phyloP scores from a whole-genome alignment of 2,329 filamentous ascomycete genomes.

The Stagonosporopsis tanaceti region DNA sequence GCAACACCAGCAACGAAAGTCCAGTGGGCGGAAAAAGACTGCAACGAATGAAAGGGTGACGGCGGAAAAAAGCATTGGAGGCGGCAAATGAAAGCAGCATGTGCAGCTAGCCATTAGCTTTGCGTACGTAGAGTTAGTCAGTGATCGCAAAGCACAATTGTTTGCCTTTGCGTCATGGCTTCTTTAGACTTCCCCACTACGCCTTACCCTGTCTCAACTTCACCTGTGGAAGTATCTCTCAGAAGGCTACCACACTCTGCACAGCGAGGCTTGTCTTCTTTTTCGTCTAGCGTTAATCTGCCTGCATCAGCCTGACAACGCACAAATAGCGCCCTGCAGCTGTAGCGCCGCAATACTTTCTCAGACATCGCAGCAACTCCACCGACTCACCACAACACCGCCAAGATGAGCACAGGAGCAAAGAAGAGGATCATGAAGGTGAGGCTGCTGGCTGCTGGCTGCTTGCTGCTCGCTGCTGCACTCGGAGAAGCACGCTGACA shows the following conservation, averaged over 20 bases:
- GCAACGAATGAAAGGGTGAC: neutral
- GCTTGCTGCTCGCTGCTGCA: conserved; percentile 13
- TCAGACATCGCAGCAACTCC: conserved; percentile 12
- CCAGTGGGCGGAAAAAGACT: neutral
- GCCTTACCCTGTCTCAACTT: conserved; percentile 6
- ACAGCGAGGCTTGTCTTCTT: conserved; percentile 2
- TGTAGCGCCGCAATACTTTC: conserved; percentile 18
- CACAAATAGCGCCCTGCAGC: conserved; percentile 15
- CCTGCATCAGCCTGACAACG: conserved; percentile 9
- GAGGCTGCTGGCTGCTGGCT: conserved; percentile 15
- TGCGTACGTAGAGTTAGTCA: conserved; percentile 17
- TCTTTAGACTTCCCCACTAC: conserved; percentile 22
- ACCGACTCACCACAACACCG: conserved; percentile 23
- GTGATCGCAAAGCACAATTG: conserved; percentile 16
- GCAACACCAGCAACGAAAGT: neutral
- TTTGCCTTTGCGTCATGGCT: conserved; percentile 26
- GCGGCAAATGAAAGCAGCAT: conserved; percentile 5
- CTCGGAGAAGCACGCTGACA: conserved; percentile 19
- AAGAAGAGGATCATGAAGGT: conserved; percentile 59
- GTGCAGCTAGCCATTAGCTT: conserved; percentile 14
- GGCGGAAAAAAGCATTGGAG: neutral
- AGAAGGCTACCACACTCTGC: conserved; percentile 7
- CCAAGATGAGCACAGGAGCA: conserved; percentile 47
- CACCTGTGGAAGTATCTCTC: neutral
- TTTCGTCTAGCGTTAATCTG: conserved; percentile 6